Percentiles rank a stretch among this genome's conserved stretches.
These are phyloP conservation scores for Berkeleyomyces rouxiae DNA, from an alignment of 2,329 filamentous ascomycete genomes.

Conservation along the genomic window DNA sequence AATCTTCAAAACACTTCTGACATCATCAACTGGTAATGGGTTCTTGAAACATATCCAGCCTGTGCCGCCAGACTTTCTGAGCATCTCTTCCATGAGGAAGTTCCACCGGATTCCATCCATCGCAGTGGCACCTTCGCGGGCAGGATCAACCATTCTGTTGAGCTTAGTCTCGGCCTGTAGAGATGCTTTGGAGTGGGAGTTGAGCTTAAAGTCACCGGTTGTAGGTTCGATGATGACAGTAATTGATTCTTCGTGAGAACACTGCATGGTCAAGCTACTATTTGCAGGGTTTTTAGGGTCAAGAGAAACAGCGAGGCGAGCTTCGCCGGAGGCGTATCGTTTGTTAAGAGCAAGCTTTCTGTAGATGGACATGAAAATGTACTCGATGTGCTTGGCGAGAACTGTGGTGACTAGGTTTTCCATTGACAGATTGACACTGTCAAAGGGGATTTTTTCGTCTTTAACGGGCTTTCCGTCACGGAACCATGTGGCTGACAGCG, in stretches of 20 bases:
- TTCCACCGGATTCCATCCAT: constrained; percentile 46
- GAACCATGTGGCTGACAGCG: constrained; percentile 61
- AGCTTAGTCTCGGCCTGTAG: constrained; percentile 46
- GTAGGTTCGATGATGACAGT: constrained; percentile 54
- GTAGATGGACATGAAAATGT: constrained; percentile 52
- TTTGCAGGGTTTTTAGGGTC: constrained; percentile 47
- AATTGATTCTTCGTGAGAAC: constrained; percentile 22
- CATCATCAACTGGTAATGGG: constrained; percentile 34
- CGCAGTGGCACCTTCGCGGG: constrained; percentile 37
- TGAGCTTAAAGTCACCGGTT: constrained; percentile 58
- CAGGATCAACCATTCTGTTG: constrained; percentile 40
- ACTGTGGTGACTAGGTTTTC: constrained; percentile 58
- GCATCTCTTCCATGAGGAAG: constrained; percentile 45
- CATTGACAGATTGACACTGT: constrained; percentile 51
- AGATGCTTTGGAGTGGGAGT: constrained; percentile 42
- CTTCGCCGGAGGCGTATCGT: constrained; percentile 43
- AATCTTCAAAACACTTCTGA: constrained; percentile 44
- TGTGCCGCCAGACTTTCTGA: constrained; percentile 39
- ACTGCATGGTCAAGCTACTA: constrained; percentile 50
- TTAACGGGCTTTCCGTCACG: constrained; percentile 61
- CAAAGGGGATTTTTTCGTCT: constrained; percentile 48
- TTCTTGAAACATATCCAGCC: constrained; percentile 44
- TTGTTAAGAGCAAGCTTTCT: constrained; percentile 40
- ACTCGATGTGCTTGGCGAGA: constrained; percentile 56
- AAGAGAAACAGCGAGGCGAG: constrained; percentile 39